Conservation (phyloP, 2,329 filamentous ascomycete genomes). For the Monosporascus sp. region DNA sequence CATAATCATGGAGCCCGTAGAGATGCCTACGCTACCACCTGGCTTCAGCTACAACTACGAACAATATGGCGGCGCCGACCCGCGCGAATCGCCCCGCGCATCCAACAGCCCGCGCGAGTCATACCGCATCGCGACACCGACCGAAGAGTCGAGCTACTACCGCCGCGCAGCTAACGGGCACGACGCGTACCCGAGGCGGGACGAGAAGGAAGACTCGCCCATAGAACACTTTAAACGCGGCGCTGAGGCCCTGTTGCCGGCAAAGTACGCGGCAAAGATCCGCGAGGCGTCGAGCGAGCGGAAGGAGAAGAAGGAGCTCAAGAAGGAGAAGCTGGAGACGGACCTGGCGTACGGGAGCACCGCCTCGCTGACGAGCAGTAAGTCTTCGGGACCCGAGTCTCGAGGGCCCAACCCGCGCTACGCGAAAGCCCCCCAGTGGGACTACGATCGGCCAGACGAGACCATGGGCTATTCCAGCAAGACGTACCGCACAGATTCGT, state of each 20-base stretch:
- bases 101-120: slow-evolving; percentile 26
- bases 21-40: slow-evolving; percentile 33
- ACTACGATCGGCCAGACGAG: slow-evolving; percentile 33
- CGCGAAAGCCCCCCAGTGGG: slow-evolving; percentile 30
- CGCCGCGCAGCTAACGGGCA: slow-evolving; percentile 6
- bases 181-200: neutral
- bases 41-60: slow-evolving; percentile 37
- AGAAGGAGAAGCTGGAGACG: slow-evolving; percentile 35
- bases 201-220: slow-evolving; percentile 5
- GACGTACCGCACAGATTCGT: slow-evolving; percentile 25
- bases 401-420: slow-evolving; percentile 24
- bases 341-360: slow-evolving; percentile 46
- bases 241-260: slow-evolving; percentile 25
- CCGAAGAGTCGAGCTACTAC: slow-evolving; percentile 7
- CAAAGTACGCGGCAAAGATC: slow-evolving; percentile 24
- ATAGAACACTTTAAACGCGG: slow-evolving; percentile 20
- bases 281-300: slow-evolving; percentile 27
- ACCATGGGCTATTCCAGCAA: slow-evolving; percentile 26
- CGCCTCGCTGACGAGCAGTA: slow-evolving; percentile 8
- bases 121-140: slow-evolving; percentile 7
- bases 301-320: slow-evolving; percentile 27
- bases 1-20: slow-evolving; percentile 35
- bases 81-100: slow-evolving; percentile 28
- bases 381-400: slow-evolving; percentile 17
- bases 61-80: slow-evolving; percentile 14